Conservation (phyloP, 768 basidiomycete species). For the Strobilomyces confusus region DNA sequence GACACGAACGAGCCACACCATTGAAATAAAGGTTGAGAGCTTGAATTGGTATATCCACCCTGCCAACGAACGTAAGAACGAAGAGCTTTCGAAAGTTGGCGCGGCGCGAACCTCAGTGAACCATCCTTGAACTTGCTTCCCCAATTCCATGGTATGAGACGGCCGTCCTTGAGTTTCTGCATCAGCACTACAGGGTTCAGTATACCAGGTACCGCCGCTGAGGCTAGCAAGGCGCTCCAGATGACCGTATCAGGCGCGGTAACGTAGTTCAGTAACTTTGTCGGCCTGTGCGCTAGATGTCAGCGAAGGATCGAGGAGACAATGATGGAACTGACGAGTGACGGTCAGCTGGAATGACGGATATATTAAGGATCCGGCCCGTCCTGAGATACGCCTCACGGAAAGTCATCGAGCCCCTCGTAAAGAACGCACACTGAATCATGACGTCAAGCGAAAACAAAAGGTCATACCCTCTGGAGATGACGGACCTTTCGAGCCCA, state of each 20-base stretch:
- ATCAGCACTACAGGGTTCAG: slow-evolving; percentile 93
- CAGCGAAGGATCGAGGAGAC: slow-evolving; percentile 1
- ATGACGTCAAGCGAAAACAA: neutral
- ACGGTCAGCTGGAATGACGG: slow-evolving; percentile 84
- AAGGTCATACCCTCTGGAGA: neutral
- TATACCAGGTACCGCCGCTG: slow-evolving; percentile 94
- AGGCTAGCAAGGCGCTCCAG: slow-evolving; percentile 79
- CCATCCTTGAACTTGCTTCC: slow-evolving; percentile 94
- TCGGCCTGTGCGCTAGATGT: slow-evolving; percentile 54
- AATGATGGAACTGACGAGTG: slow-evolving; percentile 59
- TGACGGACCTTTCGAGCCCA: slow-evolving; percentile 84
- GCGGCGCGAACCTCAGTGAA: slow-evolving; percentile 59
- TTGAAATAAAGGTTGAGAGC: slow-evolving; percentile 87
- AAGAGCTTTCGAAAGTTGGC: neutral
- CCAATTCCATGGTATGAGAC: slow-evolving; percentile 89
- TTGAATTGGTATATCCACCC: slow-evolving; percentile 95
- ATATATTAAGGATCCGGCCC: slow-evolving; percentile 90
- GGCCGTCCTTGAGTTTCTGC: slow-evolving; percentile 82
- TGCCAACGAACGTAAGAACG: slow-evolving; percentile 21
- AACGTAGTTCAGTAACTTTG: slow-evolving; percentile 92
- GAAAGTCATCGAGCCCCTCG: slow-evolving; percentile 91
- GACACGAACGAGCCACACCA: slow-evolving; percentile 37
- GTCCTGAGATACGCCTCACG: slow-evolving; percentile 91
- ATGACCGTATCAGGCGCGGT: slow-evolving; percentile 92
- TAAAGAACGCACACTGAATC: slow-evolving; percentile 78